Conservation (phyloP, 2,329 filamentous ascomycete genomes). For the Pseudogymnoascus sp. region DNA sequence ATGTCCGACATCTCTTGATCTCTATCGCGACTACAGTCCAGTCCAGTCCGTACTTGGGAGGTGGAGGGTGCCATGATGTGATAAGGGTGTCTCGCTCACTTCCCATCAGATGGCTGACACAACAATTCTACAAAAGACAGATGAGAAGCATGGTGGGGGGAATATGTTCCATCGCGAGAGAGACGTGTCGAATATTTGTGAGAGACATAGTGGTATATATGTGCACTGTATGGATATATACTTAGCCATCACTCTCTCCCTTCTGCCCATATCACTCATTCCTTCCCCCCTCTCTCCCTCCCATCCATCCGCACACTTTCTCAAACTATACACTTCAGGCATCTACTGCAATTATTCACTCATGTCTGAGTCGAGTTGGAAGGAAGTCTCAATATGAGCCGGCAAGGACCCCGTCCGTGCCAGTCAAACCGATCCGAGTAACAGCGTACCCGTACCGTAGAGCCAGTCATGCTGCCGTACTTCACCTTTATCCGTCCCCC, state of each 20-base stretch:
- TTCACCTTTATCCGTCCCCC: background rate
- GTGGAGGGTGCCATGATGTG: background rate
- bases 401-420: background rate
- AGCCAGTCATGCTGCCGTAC: background rate
- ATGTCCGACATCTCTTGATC: background rate
- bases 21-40: too few species aligned
- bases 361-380: background rate
- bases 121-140: background rate
- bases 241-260: background rate
- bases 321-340: background rate
- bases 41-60: too few species aligned
- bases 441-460: background rate
- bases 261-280: background rate
- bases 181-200: background rate
- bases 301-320: background rate
- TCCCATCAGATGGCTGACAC: background rate
- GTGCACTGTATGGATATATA: background rate
- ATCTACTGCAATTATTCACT: background rate
- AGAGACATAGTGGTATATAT: background rate
- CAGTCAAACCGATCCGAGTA: background rate
- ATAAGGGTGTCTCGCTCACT: background rate
- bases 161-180: background rate
- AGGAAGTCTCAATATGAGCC: background rate
- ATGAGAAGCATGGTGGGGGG: background rate
- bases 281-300: background rate